Base-by-base conservation (phyloP, 176 grass and related monocot genomes). In the Carex pumila region DNA sequence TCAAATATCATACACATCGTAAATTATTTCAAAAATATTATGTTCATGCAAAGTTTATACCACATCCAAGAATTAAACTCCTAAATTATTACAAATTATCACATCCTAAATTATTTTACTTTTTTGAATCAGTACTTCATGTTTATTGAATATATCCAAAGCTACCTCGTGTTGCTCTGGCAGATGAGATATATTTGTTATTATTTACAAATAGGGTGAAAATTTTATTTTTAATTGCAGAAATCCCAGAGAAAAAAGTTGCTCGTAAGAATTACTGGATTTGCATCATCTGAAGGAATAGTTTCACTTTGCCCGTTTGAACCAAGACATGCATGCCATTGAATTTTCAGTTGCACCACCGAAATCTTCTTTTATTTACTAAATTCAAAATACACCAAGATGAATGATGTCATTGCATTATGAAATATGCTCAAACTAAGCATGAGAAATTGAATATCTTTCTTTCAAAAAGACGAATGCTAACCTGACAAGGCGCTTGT, bases 401-500 rank as follows among this genome's bases (percentile, higher is more conserved):
- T 22, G 14, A 80, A 61, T 80, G n/a, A 53, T 53, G 47, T 53
- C 71, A 68, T 53, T 29, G 71, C 45, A 71, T 10, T 75, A 2
- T 53, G 21, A 6, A 18, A 75, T 75, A 53, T 73, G 3, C 18
- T 58, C 3, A 34, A 59, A 30, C 17, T 80, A 61, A 80, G 57
- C 6, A 80, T 80, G 77, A 12, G 15, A 59, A 61, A 62, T 19
- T 12, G 1, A 80, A 39, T 41, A 62, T 37, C n/a, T 39, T 75
- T 3, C 37, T 74, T 74, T 10, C 56, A 25, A 9, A 25, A 36
- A 61, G 58, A 54, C 18, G 52, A 21, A 50, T 50, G 55, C 31
- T 62, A 90, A 98, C 95, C 92, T 94, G 83, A 98, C 92, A 53
- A 98, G 89, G 79, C 45, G 94, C 90, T 88, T 98, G 87, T 91